A percentile compares a stretch with the other conserved stretches of the same genome.
Conservation (phyloP, 169 alveolate genomes). For the Plasmodium vinckei region DNA sequence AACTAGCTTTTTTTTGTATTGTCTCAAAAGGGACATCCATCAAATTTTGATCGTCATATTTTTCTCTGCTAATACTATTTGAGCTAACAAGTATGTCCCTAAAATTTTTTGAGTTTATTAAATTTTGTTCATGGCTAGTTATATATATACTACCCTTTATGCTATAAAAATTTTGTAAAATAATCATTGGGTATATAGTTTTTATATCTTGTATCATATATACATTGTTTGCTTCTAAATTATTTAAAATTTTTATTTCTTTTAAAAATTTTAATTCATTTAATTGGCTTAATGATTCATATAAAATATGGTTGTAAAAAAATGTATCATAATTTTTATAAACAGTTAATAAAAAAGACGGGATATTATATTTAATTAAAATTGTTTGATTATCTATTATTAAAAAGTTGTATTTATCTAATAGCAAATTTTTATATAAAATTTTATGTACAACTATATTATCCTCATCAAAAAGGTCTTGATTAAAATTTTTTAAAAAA, state of each 20-base stretch:
- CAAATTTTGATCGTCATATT: not conserved
- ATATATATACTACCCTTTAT: slow-evolving; percentile 38
- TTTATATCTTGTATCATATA: slow-evolving; percentile 40
- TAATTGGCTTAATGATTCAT: slow-evolving; percentile 20
- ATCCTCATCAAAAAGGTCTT: slow-evolving; percentile 21
- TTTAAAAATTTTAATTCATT: slow-evolving; percentile 22
- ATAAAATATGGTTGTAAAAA: slow-evolving; percentile 43
- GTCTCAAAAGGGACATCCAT: slow-evolving; percentile 17
- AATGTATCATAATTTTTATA: slow-evolving; percentile 55
- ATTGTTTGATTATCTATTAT: slow-evolving; percentile 48
- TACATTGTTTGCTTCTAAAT: slow-evolving; percentile 45
- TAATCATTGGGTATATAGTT: slow-evolving; percentile 53
- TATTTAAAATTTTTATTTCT: slow-evolving; percentile 21
- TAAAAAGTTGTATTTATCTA: slow-evolving; percentile 47
- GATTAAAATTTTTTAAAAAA: slow-evolving; percentile 25
- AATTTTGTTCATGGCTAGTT: slow-evolving; percentile 41
- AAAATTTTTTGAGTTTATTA: not conserved
- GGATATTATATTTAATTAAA: slow-evolving; percentile 48
- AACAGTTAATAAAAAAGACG: slow-evolving; percentile 38
- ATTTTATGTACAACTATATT: not conserved
- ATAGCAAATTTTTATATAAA: slow-evolving; percentile 24
- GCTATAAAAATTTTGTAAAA: slow-evolving; percentile 39
- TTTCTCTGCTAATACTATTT: not conserved
- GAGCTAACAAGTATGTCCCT: slow-evolving; percentile 8
- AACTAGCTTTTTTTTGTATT: slow-evolving; percentile 23